Evolutionary conservation across 2,329 filamentous ascomycete species (phyloP).

Genomic region (Stagonosporopsis vannaccii): DNA sequence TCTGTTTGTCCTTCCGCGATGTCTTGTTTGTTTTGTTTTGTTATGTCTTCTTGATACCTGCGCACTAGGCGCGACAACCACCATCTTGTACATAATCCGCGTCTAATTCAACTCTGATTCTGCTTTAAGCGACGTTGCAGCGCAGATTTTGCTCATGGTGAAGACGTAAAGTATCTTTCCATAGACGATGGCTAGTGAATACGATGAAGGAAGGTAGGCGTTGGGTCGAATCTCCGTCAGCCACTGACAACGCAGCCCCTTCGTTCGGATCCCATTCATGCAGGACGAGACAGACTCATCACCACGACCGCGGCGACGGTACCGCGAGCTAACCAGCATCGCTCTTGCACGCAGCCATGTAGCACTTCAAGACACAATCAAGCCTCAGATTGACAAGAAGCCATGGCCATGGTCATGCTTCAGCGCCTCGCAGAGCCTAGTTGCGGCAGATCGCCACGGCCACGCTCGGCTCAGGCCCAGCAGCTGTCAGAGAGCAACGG

Average conservation of each 20-base stretch:
- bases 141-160: neutral
- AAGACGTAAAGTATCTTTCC: too few species aligned
- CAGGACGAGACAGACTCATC: constrained; percentile 6
- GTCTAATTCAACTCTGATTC: neutral
- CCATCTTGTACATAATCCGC: constrained; percentile 7
- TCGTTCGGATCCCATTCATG: constrained; percentile 4
- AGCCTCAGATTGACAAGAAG: neutral
- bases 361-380: neutral
- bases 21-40: neutral
- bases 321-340: neutral
- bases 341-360: constrained; percentile 4
- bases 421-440: constrained; percentile 6
- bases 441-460: constrained; percentile 6
- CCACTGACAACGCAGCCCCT: constrained; percentile 5
- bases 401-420: neutral
- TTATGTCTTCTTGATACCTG: constrained; percentile 15
- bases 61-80: constrained; percentile 8
- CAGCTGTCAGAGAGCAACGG: constrained; percentile 6
- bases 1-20: neutral
- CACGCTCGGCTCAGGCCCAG: constrained; percentile 3
- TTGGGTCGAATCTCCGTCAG: constrained; percentile 1
- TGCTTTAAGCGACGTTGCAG: neutral
- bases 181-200: neutral
- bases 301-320: constrained; percentile 1
- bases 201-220: neutral